These are phyloP conservation scores for Meyerozyma smithsonii DNA, from an alignment of 1,139 yeast species.

Conservation along the genomic window DNA sequence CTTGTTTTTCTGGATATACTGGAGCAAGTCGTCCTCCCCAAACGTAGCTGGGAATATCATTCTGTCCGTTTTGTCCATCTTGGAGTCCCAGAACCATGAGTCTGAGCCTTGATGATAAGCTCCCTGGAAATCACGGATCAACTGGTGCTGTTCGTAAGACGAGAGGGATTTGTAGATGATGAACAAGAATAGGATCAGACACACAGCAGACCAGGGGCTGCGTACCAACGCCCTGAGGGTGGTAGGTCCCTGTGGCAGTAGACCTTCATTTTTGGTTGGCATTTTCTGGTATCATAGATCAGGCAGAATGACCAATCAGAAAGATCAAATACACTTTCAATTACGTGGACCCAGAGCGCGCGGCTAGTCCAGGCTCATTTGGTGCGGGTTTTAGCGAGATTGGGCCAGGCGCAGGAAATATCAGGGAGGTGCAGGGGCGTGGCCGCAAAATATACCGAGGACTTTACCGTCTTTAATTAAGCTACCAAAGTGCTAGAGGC, in stretches of 20 bases:
- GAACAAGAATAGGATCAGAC: background rate
- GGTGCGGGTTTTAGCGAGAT: no score
- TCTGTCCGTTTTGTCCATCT: background rate
- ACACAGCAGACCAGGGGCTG: background rate
- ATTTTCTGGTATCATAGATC: background rate
- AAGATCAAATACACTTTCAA: no score
- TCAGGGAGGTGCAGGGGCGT: no score
- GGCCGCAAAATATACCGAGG: no score
- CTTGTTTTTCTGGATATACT: background rate
- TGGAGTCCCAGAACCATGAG: background rate
- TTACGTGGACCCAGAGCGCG: no score
- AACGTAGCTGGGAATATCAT: background rate
- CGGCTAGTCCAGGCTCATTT: no score
- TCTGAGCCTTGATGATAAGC: slow-evolving; percentile 1
- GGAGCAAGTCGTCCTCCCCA: background rate
- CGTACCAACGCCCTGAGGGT: background rate
- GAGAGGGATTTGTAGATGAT: background rate
- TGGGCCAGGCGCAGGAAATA: no score
- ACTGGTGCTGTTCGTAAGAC: background rate
- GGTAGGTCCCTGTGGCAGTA: background rate
- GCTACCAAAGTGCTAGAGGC: no score
- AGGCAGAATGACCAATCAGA: background rate
- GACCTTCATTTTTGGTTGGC: background rate
- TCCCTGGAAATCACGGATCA: slow-evolving; percentile 1
- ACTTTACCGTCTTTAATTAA: no score